Evolutionary conservation across 2,329 filamentous ascomycete genomes (phyloP).

Genomic region (Aschersonia sp.): DNA sequence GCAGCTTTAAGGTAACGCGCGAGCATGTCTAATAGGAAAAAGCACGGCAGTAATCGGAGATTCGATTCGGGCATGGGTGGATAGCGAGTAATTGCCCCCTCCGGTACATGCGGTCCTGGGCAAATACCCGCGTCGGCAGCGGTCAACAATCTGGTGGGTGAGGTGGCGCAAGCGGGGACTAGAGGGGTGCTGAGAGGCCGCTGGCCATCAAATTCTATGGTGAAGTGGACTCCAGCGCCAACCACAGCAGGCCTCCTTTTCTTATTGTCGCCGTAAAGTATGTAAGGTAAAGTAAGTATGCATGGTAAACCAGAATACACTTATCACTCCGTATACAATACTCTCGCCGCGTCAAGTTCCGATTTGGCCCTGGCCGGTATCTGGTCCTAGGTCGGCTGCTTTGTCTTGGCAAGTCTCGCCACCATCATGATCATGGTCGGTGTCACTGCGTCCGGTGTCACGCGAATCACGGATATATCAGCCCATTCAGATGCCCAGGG

Average conservation of each 20-base stretch:
- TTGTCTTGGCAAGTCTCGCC: neutral
- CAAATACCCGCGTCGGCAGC: too few species aligned
- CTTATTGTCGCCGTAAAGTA: too few species aligned
- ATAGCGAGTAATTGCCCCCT: neutral
- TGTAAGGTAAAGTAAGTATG: too few species aligned
- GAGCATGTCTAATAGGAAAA: neutral
- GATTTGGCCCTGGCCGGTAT: too few species aligned
- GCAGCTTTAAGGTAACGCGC: neutral
- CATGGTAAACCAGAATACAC: too few species aligned
- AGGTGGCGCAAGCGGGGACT: neutral
- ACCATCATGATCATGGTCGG: constrained; percentile 3
- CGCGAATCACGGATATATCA: constrained; percentile 3
- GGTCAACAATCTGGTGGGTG: neutral
- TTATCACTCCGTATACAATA: too few species aligned
- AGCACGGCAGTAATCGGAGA: neutral
- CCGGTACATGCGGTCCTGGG: neutral
- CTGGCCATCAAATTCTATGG: neutral
- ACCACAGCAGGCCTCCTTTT: too few species aligned
- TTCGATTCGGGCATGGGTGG: neutral
- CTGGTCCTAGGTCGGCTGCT: too few species aligned
- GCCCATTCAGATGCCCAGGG: constrained; percentile 2
- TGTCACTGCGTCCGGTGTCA: constrained; percentile 1
- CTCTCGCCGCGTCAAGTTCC: too few species aligned
- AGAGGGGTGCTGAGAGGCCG: neutral
- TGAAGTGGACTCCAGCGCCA: too few species aligned